phyloP scores from a whole-genome alignment of 169 alveolate species.

The Plasmodium yoelii region DNA sequence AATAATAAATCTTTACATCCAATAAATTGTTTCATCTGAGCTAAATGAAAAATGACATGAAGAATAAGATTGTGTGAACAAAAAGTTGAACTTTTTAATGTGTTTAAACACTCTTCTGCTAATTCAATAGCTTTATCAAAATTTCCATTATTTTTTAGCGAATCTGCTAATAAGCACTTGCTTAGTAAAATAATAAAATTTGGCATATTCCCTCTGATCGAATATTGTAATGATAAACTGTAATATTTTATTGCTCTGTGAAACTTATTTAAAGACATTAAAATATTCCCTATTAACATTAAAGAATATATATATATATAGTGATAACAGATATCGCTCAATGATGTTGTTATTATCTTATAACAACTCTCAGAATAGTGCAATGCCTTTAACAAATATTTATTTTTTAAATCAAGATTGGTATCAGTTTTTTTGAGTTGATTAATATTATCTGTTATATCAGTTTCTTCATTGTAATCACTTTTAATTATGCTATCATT shows the following conservation, averaged over 20 bases:
- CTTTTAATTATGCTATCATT: not conserved
- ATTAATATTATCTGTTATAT: not conserved
- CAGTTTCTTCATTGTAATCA: not conserved
- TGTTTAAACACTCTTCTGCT: slow-evolving; percentile 59
- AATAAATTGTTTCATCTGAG: slow-evolving; percentile 65
- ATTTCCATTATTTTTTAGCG: slow-evolving; percentile 72
- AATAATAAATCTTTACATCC: slow-evolving; percentile 67
- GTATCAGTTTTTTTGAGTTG: not conserved
- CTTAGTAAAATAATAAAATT: slow-evolving; percentile 42
- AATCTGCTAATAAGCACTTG: slow-evolving; percentile 62
- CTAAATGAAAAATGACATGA: slow-evolving; percentile 38
- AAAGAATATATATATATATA: slow-evolving; percentile 32
- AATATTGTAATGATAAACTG: slow-evolving; percentile 52
- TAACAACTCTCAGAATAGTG: slow-evolving; percentile 40
- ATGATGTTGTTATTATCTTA: slow-evolving; percentile 21
- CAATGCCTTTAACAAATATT: slow-evolving; percentile 28
- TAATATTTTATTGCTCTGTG: slow-evolving; percentile 51
- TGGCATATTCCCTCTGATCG: slow-evolving; percentile 43
- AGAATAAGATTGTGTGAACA: slow-evolving; percentile 41
- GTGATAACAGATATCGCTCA: slow-evolving; percentile 44
- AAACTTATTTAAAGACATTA: slow-evolving; percentile 50
- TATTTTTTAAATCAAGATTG: slow-evolving; percentile 27
- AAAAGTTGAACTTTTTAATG: slow-evolving; percentile 9
- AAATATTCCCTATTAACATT: slow-evolving; percentile 38
- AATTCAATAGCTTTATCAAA: slow-evolving; percentile 60